Evolutionary conservation across 345 rosid genomes (phyloP), one percentile per base, ranked within the genome.

Genomic region (Laguncularia racemosa): DNA sequence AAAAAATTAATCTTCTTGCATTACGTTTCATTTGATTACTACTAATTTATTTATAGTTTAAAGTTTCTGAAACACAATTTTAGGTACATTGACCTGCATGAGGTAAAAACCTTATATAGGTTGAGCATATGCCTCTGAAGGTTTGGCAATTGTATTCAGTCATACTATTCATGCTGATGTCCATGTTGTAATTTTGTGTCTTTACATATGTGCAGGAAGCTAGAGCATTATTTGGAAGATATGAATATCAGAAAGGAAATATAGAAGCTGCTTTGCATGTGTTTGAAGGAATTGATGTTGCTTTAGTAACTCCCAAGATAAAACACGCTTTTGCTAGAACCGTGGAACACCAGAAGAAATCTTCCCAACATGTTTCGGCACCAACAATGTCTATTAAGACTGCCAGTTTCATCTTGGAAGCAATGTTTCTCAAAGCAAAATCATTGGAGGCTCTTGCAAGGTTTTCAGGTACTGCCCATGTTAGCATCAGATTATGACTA

Each of bases 201-300:
- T 7, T 33, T 9, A 33, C 7, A 33, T 38, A 54, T 67, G 55
- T 55, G 33, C 67, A 89, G 96, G 95, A 89, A 72, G 96, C 91
- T 20, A 84, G 96, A 61, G 95, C 96, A 23, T 71, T 86, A 69
- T 64, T 86, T 64, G 96, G 96, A 64, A 86, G 91, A 68, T 83
- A 82, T 3, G 96, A 89, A 68, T 89, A 80, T 78, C 95, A 89
- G 63, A 86, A 84, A 56, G 91, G 96, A 53, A 89, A 84, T 53
- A 60, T 80, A 60, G 89, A 89, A 65, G 91, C 84, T 46, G 95
- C 95, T 46, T 73, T 89, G 56, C 81, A 81, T 68, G 96, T 89
- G 14, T 89, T 82, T 76, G 96, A 86, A 73, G 96, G 96, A 50
- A 89, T 89, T 67, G 91, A 89, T 71, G 72, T 84, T 47, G 75